phyloP scores from a whole-genome alignment of 345 rosid species.

The Turnera subulata region DNA sequence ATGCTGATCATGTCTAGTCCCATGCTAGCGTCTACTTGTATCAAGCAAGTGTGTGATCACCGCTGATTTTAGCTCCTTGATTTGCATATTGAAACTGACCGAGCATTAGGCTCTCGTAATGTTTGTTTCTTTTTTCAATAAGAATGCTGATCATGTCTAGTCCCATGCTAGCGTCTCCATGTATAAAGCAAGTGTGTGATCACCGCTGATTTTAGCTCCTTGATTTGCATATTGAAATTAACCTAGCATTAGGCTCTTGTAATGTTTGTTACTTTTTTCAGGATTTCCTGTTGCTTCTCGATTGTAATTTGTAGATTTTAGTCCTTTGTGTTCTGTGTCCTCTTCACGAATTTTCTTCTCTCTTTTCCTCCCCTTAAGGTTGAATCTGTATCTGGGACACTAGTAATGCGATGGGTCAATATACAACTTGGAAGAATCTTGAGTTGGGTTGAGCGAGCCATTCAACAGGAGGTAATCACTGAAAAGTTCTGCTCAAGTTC shows the following conservation, averaged over 20 bases:
- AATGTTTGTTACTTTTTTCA: not conserved
- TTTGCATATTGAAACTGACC: not conserved
- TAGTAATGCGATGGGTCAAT: constrained; percentile 95
- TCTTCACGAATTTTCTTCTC: not conserved
- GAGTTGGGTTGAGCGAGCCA: constrained; percentile 92
- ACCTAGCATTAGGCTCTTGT: not conserved
- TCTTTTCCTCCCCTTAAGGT: constrained; percentile 39
- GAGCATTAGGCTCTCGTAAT: not conserved
- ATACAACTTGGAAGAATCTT: constrained; percentile 84
- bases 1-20: too few species aligned
- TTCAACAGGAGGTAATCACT: constrained; percentile 75
- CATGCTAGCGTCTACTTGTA: too few species aligned
- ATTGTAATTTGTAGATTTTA: not conserved
- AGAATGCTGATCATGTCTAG: too few species aligned
- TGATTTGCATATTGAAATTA: not conserved
- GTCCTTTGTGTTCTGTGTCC: not conserved
- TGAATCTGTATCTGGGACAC: constrained; percentile 85
- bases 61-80: too few species aligned
- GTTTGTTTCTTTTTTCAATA: not conserved
- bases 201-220: too few species aligned
- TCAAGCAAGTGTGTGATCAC: too few species aligned
- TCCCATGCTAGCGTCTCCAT: too few species aligned
- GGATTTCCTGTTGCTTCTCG: not conserved
- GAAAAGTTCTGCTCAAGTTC: not conserved
- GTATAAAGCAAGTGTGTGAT: too few species aligned